Base-by-base conservation (phyloP, 768 basidiomycete genomes). In the Pleurotus ostreatus region DNA sequence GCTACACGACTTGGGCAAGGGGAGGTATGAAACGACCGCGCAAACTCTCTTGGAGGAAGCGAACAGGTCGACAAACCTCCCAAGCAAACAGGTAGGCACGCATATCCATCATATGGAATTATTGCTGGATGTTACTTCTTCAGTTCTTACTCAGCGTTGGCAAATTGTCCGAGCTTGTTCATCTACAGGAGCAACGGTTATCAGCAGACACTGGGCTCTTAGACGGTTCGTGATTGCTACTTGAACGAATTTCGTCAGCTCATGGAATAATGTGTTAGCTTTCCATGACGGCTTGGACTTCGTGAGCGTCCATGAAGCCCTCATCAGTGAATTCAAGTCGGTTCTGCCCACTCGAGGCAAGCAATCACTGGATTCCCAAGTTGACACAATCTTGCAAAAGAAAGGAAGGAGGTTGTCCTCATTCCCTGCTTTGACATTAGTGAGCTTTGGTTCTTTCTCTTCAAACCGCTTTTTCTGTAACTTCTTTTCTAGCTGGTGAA, bases 91-190 rank as follows among this genome's bases (percentile, higher is more conserved):
- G 75, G 95, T 95, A 67, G 62, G 81, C 67, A 5, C 45, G 44
- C 15, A 22, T 41, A 37, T 53, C 47, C 30, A 11, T 30, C 25
- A 16, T 12, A 52, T 59, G 47, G 54, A 23, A 15, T 41, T 3
- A 22, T 13, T 13, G 30, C 18, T 11, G 41, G 6, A n/a, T 9
- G 20, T 52, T 16, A 54, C 56, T 64, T 15, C 16, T 37, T 49
- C 63, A 98, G 95, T 75, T 98, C 46, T 86, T 92, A 82, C 81
- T 95, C 55, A 94, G 93, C 64, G 83, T 98, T 23, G 92, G 92
- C 18, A 98, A 98, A 69, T 80, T 98, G 9, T 75, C 88, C 0
- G 84, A 91, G 63, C 75, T 97, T 12, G 89, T 89, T 1, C 84
- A 92, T 56, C 72, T 94, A 25, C 89, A 90, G 58, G 86, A 86